A percentile compares a stretch with the other conserved stretches of the same genome.
These are phyloP conservation scores for Alternaria burnsii DNA, from an alignment of 2,329 filamentous ascomycete genomes.

Conservation along the genomic window DNA sequence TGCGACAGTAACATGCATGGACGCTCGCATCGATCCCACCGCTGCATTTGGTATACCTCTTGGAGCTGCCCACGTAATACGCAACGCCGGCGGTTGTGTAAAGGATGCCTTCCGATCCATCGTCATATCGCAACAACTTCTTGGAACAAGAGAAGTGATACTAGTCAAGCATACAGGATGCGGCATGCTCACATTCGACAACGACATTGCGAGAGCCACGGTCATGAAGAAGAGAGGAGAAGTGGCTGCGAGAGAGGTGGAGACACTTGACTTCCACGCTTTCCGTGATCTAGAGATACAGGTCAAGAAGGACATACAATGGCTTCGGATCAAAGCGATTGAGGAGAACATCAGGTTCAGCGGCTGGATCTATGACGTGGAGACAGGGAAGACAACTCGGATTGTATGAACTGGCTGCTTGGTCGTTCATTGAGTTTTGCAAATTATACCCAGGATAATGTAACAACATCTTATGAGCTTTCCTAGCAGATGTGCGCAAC, in stretches of 20 bases:
- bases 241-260: constrained; percentile 57
- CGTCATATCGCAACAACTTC: constrained; percentile 79
- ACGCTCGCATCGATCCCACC: constrained; percentile 74
- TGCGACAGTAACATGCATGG: constrained; percentile 77
- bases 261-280: constrained; percentile 68
- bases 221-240: constrained; percentile 68
- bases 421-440: neutral
- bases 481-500: neutral
- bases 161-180: constrained; percentile 79
- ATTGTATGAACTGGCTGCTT: constrained; percentile 45
- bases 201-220: constrained; percentile 63
- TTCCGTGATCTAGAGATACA: constrained; percentile 66
- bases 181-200: constrained; percentile 75
- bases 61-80: constrained; percentile 80
- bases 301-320: constrained; percentile 71
- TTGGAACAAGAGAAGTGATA: constrained; percentile 78
- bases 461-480: neutral
- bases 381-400: constrained; percentile 69
- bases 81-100: constrained; percentile 70
- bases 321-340: constrained; percentile 68
- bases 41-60: constrained; percentile 74
- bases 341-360: constrained; percentile 68
- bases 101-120: constrained; percentile 76
- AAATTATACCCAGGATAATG: constrained; percentile 17
- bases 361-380: constrained; percentile 81